These are phyloP conservation scores for Manihot esculenta DNA, from an alignment of 441 rosid species.

Conservation along the genomic window DNA sequence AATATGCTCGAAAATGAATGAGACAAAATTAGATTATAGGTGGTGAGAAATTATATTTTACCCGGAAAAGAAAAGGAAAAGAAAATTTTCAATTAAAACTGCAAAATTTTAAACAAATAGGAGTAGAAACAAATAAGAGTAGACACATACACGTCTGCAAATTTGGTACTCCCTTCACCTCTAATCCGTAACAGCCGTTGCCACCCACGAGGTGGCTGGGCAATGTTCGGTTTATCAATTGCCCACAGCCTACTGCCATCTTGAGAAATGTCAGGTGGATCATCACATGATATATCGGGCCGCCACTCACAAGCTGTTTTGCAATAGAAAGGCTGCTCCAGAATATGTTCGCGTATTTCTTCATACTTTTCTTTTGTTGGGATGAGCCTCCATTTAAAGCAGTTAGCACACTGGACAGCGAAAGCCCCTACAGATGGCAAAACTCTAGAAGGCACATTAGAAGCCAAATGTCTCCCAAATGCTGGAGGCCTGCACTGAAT, in stretches of 20 bases:
- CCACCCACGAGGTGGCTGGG: constrained; percentile 93
- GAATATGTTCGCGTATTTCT: constrained; percentile 81
- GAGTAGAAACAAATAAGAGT: constrained; percentile 7
- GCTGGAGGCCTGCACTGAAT: constrained; percentile 28
- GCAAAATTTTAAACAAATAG: not conserved
- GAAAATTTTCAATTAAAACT: not conserved
- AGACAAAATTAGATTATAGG: not conserved
- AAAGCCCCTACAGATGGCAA: constrained; percentile 82
- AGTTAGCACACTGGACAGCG: constrained; percentile 80
- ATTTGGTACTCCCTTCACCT: constrained; percentile 83
- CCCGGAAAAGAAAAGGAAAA: not conserved
- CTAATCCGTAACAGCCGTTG: constrained; percentile 74
- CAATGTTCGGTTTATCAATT: constrained; percentile 85
- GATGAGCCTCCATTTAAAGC: constrained; percentile 92
- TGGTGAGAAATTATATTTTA: not conserved
- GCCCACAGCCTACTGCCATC: constrained; percentile 95
- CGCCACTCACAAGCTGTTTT: constrained; percentile 74
- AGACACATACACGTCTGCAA: constrained; percentile 85
- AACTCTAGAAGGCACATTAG: constrained; percentile 37
- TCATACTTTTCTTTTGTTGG: constrained; percentile 85
- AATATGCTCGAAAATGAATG: not conserved
- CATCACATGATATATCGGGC: constrained; percentile 73
- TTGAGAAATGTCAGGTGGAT: constrained; percentile 80
- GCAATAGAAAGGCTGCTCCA: constrained; percentile 72
- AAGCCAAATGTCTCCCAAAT: constrained; percentile 25